Conservation (phyloP, 73 alveolate genomes). For the Paramecium octaurelia region DNA sequence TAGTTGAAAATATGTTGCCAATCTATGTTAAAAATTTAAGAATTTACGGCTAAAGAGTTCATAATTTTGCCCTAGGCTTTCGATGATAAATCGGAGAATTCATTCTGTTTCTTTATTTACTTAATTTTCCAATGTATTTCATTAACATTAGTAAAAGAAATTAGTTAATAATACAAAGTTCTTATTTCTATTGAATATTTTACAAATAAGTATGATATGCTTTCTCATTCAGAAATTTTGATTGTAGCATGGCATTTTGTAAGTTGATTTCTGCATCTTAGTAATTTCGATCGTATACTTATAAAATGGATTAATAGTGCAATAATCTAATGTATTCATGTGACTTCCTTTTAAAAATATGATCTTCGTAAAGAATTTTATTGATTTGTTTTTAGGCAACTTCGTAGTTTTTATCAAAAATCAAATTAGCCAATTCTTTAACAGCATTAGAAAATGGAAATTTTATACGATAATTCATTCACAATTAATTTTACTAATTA, state of each 20-base stretch:
- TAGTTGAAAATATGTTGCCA: neutral
- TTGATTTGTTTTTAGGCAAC: neutral
- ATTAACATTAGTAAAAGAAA: neutral
- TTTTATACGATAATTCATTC: neutral
- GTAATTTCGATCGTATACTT: neutral
- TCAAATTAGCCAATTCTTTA: neutral
- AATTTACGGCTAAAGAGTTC: neutral
- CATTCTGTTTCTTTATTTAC: neutral
- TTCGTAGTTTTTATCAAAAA: neutral
- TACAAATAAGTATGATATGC: neutral
- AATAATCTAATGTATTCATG: neutral
- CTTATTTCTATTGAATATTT: neutral
- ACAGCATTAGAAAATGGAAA: neutral
- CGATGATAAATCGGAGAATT: neutral
- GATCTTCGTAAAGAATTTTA: neutral
- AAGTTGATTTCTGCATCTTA: neutral
- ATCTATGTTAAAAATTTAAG: neutral
- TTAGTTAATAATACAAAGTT: neutral
- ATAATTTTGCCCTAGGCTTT: neutral
- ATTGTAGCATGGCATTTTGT: neutral
- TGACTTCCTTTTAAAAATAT: neutral
- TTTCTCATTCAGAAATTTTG: neutral
- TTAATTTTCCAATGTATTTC: slow-evolving; percentile 7
- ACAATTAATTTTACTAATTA: slow-evolving; percentile 10
- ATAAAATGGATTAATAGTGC: neutral